These are phyloP conservation scores for Aphanocladium album DNA, from an alignment of 2,329 filamentous ascomycete species.

Conservation along the genomic window DNA sequence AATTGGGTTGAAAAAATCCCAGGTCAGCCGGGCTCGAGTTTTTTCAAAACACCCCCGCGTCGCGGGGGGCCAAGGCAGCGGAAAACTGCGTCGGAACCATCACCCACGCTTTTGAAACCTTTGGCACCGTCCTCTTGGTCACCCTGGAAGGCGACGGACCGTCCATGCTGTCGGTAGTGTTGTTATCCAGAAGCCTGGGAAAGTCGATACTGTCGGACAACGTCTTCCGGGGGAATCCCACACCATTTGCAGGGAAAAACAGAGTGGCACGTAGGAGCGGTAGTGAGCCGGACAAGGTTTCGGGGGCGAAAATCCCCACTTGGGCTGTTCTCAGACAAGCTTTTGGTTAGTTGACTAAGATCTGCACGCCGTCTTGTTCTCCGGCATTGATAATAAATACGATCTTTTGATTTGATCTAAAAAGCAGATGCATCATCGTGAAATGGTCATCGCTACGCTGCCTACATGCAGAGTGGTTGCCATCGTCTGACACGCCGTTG, in stretches of 20 bases:
- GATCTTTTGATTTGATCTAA: not conserved
- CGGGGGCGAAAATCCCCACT: slow-evolving; percentile 8
- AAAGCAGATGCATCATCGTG: not conserved
- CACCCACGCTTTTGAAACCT: slow-evolving; percentile 14
- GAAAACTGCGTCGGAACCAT: slow-evolving; percentile 10
- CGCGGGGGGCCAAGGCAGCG: not conserved
- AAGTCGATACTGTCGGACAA: slow-evolving; percentile 9
- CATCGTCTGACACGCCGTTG: not conserved
- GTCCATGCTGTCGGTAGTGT: not conserved
- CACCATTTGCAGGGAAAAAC: slow-evolving; percentile 7
- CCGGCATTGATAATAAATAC: not conserved
- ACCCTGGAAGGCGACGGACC: slow-evolving; percentile 8
- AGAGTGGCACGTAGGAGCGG: not conserved
- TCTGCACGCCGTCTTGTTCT: not conserved
- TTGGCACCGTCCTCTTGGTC: slow-evolving; percentile 9
- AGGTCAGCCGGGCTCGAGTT: slow-evolving; percentile 4
- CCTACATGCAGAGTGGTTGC: not conserved
- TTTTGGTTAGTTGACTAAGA: slow-evolving; percentile 5
- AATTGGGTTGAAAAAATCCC: slow-evolving; percentile 28
- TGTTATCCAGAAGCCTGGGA: not conserved
- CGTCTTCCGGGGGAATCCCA: slow-evolving; percentile 6
- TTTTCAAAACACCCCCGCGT: not conserved
- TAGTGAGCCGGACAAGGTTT: not conserved
- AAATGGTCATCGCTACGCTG: not conserved
- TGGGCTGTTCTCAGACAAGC: slow-evolving; percentile 4